A percentile compares a stretch with the other conserved stretches of the same genome.
Evolutionary conservation across 225 moss, liverwort and hornwort genomes (phyloP).

Genomic region (Pseudisothecium myosuroides): DNA sequence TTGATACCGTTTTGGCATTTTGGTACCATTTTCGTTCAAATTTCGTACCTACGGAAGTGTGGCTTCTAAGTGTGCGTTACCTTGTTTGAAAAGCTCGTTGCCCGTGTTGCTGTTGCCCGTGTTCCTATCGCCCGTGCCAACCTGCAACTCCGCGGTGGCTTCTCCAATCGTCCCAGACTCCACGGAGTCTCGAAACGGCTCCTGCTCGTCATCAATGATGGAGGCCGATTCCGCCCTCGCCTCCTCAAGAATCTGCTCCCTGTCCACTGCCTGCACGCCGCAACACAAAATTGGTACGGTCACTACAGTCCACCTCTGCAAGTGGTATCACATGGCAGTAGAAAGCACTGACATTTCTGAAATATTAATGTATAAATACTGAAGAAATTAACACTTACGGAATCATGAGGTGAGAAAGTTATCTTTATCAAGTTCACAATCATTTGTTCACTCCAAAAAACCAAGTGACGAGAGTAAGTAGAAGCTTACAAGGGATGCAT

Average conservation of each 20-base stretch:
- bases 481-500: neutral
- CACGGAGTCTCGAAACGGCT: slow-evolving; percentile 24
- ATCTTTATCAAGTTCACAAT: no score
- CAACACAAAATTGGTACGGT: neutral
- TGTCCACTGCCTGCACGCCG: neutral
- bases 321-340: neutral
- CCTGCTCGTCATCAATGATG: slow-evolving; percentile 7
- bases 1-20: neutral
- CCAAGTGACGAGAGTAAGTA: neutral
- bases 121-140: neutral
- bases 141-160: slow-evolving; percentile 17
- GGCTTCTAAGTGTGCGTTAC: neutral
- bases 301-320: neutral
- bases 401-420: neutral
- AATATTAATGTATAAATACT: neutral
- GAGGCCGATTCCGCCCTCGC: slow-evolving; percentile 17
- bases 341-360: neutral
- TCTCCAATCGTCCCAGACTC: slow-evolving; percentile 36
- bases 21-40: neutral
- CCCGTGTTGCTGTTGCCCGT: neutral
- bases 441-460: neutral
- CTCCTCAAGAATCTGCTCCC: slow-evolving; percentile 11
- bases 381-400: neutral
- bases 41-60: neutral
- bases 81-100: neutral